These are phyloP conservation scores for Vigna hirtella DNA, from an alignment of 306 rosid genomes.

Conservation along the genomic window DNA sequence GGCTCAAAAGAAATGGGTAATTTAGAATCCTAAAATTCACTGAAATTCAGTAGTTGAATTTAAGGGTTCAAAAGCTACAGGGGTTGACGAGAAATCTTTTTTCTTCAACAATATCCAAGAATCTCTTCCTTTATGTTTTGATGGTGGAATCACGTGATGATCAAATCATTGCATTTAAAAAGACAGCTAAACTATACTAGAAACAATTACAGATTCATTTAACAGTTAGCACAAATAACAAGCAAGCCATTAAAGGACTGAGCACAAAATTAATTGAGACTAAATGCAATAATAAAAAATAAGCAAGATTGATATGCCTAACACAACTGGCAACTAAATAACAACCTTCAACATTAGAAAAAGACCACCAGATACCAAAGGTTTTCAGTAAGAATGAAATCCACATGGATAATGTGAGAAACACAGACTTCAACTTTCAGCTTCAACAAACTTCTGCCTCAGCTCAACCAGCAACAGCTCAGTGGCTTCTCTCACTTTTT, in stretches of 20 bases:
- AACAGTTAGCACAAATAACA: neutral
- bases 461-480: constrained; percentile 63
- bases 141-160: neutral
- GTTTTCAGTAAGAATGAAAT: constrained; percentile 29
- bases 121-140: neutral
- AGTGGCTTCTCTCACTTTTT: constrained; percentile 70
- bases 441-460: constrained; percentile 50
- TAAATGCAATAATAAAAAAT: constrained; percentile 1
- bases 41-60: neutral
- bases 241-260: constrained; percentile 21
- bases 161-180: neutral
- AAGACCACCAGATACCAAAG: constrained; percentile 10
- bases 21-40: constrained; percentile 1
- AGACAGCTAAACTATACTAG: too few species aligned
- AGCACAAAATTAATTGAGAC: constrained; percentile 3
- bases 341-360: neutral
- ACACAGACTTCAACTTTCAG: constrained; percentile 44
- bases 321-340: constrained; percentile 1
- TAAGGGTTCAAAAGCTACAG: neutral
- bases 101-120: neutral
- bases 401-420: neutral
- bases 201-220: neutral
- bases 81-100: neutral
- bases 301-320: neutral
- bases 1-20: too few species aligned